phyloP scores from a whole-genome alignment of 2,329 filamentous ascomycete species.

The Calonectria multiphialidica region DNA sequence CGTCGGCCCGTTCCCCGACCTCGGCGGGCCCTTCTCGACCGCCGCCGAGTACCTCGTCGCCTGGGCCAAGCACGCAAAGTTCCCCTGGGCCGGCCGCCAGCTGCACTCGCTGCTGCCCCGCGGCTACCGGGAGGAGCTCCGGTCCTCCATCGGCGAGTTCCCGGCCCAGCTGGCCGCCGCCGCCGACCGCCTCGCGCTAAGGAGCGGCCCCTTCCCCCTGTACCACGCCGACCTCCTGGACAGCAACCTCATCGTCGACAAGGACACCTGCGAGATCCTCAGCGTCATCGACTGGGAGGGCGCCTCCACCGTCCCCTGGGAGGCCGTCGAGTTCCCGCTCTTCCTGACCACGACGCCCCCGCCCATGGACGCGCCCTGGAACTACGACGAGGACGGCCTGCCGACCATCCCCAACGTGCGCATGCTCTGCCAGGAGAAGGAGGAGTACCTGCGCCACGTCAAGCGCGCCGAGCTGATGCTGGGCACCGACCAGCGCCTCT shows the following conservation, averaged over 20 bases:
- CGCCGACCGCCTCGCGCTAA: not conserved
- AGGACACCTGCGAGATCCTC: not conserved
- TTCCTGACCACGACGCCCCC: not conserved
- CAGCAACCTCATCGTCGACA: conserved; percentile 2
- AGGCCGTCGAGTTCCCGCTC: not conserved
- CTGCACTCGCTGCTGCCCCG: not conserved
- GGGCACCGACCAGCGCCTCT: conserved; percentile 4
- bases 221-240: not conserved
- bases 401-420: not conserved
- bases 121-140: not conserved
- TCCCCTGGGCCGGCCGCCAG: not conserved
- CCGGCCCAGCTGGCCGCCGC: not conserved
- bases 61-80: not conserved
- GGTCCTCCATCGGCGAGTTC: not conserved
- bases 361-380: not conserved
- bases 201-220: not conserved
- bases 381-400: conserved; percentile 1
- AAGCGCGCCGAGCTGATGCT: not conserved
- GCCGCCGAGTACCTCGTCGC: not conserved
- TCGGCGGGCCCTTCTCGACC: conserved; percentile 8
- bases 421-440: conserved; percentile 4
- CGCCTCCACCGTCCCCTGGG: not conserved
- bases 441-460: not conserved
- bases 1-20: not conserved
- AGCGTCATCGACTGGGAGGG: conserved; percentile 6